Conservation (phyloP, 164 flowering plant genomes). For the Vitis amurensis region DNA sequence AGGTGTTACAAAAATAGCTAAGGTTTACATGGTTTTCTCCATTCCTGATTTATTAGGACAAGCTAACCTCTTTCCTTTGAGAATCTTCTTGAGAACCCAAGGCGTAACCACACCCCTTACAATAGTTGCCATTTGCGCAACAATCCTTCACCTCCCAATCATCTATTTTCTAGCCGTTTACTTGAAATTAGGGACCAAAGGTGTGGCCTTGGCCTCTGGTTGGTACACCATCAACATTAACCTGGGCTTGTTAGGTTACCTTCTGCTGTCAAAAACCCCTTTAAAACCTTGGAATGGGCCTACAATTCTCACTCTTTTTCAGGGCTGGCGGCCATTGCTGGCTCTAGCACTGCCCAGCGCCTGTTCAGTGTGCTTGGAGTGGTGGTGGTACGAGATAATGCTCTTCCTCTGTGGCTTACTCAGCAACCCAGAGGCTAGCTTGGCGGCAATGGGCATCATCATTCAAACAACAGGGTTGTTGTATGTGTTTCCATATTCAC, state of each 20-base stretch:
- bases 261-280: constrained; percentile 23
- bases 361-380: constrained; percentile 55
- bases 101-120: constrained; percentile 44
- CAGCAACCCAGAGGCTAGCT: constrained; percentile 34
- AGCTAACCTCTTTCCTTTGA: constrained; percentile 41
- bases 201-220: constrained; percentile 45
- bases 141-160: constrained; percentile 45
- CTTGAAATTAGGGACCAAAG: constrained; percentile 44
- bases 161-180: constrained; percentile 43
- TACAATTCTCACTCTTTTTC: constrained; percentile 24
- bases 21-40: constrained; percentile 37
- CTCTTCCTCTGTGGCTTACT: constrained; percentile 48
- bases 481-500: constrained; percentile 41
- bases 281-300: constrained; percentile 52
- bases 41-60: constrained; percentile 58
- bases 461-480: constrained; percentile 48
- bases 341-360: constrained; percentile 43
- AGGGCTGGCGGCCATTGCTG: constrained; percentile 53
- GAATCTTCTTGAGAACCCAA: constrained; percentile 54
- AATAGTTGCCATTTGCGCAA: constrained; percentile 22
- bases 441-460: constrained; percentile 57
- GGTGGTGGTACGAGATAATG: constrained; percentile 78
- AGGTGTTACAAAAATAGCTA: constrained; percentile 39
- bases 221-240: constrained; percentile 43
- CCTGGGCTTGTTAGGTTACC: constrained; percentile 37